Evolutionary conservation across 306 rosid species (phyloP).

Genomic region (Delonix regia): DNA sequence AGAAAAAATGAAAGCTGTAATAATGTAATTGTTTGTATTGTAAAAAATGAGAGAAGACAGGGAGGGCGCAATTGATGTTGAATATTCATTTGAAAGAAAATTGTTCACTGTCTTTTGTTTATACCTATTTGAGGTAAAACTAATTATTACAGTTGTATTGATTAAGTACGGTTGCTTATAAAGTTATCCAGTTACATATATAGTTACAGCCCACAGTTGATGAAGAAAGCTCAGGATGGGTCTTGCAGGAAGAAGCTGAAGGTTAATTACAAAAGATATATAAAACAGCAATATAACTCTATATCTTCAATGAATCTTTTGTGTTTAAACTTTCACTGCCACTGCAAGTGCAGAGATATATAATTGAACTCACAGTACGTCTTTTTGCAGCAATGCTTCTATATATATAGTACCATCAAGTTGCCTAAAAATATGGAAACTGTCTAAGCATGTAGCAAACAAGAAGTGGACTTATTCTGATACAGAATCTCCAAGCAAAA

Average conservation of each 20-base stretch:
- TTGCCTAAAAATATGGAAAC: slow-evolving; percentile 26
- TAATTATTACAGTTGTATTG: neutral
- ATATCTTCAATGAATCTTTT: neutral
- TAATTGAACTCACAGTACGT: slow-evolving; percentile 5
- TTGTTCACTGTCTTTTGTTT: neutral
- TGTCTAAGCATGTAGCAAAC: neutral
- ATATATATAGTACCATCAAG: slow-evolving; percentile 8
- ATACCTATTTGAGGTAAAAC: neutral
- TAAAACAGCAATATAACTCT: too few species aligned
- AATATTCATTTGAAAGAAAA: neutral
- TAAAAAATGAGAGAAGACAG: neutral
- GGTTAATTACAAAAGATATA: too few species aligned
- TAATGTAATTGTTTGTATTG: neutral
- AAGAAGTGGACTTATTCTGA: neutral
- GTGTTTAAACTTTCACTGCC: neutral
- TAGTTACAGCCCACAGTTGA: neutral
- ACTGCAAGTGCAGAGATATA: slow-evolving; percentile 18
- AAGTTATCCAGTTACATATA: neutral
- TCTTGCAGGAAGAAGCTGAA: neutral
- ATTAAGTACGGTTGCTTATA: neutral
- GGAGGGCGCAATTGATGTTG: too few species aligned
- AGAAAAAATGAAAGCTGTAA: neutral
- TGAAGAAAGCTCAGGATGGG: neutral
- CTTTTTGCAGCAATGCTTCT: slow-evolving; percentile 1
- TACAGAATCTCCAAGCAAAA: neutral